Evolutionary conservation across 495 filamentous ascomycete species (phyloP), one percentile per base, ranked within the genome.

Genomic region (Trypethelium eluteriae): DNA sequence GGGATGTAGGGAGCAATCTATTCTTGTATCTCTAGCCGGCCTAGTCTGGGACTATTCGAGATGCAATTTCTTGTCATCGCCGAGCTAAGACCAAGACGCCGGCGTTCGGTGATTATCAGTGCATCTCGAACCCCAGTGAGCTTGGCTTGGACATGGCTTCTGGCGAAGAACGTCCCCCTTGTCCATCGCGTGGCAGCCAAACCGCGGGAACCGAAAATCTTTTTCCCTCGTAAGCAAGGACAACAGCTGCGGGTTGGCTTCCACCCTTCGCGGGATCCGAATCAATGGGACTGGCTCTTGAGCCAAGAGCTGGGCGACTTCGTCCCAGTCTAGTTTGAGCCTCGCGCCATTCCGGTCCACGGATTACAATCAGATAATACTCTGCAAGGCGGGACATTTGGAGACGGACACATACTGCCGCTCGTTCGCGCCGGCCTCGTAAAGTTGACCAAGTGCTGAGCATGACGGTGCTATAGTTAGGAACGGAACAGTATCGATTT

Each of bases 171-270:
- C 25, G 41, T 36, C 25, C 53, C 53, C 53, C 53, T 7, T 59
- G 53, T 18, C 32, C 53, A 59, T 59, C 53, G 53, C 53, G 53
- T 59, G 53, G 53, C 53, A 59, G 53, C 53, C 53, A 59, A 59
- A 59, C 53, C 36, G 53, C 53, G 53, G 53, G 53, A 18, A 36
- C 53, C 36, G 53, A 59, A 34, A 34, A 59, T 59, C 53, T 59
- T 36, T 59, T 59, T 2, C 53, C 32, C 36, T 36, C 53, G 18
- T 36, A 32, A 59, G 53, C 53, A 59, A 59, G 53, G 7, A 59
- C 53, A 3, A 59, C 53, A 32, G 2, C 53, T 9, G 6, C 3
- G 5, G 7, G 18, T 9, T 59, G 53, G 53, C 53, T 18, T 14
- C 32, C 3, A 32, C 53, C 25, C 53, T 18, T 14, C 32, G 53